Evolutionary conservation across 2,329 filamentous ascomycete genomes (phyloP), one percentile per base, ranked within the genome.

Genomic region (Myriangium duriaei): DNA sequence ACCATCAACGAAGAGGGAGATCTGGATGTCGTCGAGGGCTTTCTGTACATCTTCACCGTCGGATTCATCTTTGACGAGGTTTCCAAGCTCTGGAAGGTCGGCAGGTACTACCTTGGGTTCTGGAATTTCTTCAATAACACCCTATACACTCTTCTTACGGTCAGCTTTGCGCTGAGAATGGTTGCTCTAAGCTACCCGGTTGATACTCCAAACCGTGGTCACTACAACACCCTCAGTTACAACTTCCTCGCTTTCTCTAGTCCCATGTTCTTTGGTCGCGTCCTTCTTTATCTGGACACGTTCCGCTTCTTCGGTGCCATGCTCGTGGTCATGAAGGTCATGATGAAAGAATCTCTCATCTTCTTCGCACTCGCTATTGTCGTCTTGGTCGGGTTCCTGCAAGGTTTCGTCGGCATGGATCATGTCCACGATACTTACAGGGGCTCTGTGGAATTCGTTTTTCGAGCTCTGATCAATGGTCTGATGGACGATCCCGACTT

Each of bases 251-350:
- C 91, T 7, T 93, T 95, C 57, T 78, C 79, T 3, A 87, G 91
- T 0, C 91, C 91, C 0, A 83, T 98, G 82, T 96, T 98, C 60
- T 98, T 91, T 88, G 81, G 79, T 54, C 81, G 91, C 4, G 69
- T 98, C 42, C 64, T 98, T 45, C 73, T 98, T 5, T 98, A 95
- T 55, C 74, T 98, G 12, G 91, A 98, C 60, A 84, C 81, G 0
- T 74, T 93, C 69, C 78, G 83, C 39, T 98, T 98, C 67, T 98
- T 98, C 52, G 91, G 91, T 15, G 86, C 88, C 34, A 98, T 98
- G 91, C 73, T 98, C 1, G 88, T 98, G 2, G 87, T 98, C 2
- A 68, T 98, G 31, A 93, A 96, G 58, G 64, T 68, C 47, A 69
- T 72, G 68, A 71, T 72, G 65, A 60, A 65, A 41, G 68, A 72